phyloP scores from a whole-genome alignment of 352 stramenopile genomes.

The Pythium phragmiticola region DNA sequence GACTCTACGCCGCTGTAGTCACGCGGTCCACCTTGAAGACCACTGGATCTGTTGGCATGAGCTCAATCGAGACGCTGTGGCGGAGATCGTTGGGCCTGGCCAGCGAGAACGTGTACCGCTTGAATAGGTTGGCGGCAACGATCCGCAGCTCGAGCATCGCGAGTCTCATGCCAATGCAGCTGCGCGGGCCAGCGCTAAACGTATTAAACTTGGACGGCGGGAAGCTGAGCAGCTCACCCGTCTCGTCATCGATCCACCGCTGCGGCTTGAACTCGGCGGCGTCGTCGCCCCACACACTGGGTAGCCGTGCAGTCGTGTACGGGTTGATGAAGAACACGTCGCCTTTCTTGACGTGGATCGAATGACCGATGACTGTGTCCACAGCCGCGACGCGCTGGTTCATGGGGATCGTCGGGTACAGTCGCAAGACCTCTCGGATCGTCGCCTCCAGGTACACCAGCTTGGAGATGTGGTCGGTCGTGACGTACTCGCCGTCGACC shows the following conservation, averaged over 20 bases:
- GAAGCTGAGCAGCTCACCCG: not conserved
- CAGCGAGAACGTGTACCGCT: constrained; percentile 17
- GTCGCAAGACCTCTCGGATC: constrained; percentile 55
- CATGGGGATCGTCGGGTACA: constrained; percentile 58
- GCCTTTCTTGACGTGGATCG: constrained; percentile 29
- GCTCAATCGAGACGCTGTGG: constrained; percentile 14
- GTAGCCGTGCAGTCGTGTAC: constrained; percentile 34
- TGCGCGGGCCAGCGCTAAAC: constrained; percentile 43
- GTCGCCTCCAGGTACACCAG: constrained; percentile 61
- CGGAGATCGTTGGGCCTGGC: constrained; percentile 10
- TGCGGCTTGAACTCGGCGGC: constrained; percentile 57
- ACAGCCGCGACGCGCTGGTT: constrained; percentile 52
- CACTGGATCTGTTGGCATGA: constrained; percentile 6
- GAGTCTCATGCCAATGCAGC: constrained; percentile 43
- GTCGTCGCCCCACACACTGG: constrained; percentile 46
- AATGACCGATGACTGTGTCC: constrained; percentile 44
- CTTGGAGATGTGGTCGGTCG: constrained; percentile 40
- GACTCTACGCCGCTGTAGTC: not conserved
- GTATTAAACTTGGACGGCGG: constrained; percentile 26
- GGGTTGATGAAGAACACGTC: constrained; percentile 24
- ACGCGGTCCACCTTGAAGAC: constrained; percentile 1
- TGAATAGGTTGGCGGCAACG: constrained; percentile 14
- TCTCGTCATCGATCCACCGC: constrained; percentile 40
- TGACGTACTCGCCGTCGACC: constrained; percentile 32
- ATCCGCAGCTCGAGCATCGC: constrained; percentile 45